Evolutionary conservation across 164 flowering plant genomes (phyloP).

Genomic region (Vitis amurensis): DNA sequence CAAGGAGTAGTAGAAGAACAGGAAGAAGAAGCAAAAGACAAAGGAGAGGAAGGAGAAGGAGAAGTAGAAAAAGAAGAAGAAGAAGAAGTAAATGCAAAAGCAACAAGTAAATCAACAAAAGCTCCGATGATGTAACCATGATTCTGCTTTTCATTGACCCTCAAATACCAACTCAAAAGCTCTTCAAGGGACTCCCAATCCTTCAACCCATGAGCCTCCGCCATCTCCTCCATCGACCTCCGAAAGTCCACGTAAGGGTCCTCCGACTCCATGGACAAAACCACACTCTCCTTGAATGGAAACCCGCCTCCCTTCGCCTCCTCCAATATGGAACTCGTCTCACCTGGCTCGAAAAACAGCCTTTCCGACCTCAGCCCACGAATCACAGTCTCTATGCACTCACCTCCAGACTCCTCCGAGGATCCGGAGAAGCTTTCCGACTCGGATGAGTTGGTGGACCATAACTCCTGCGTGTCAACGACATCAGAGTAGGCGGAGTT

Average conservation of each 20-base stretch:
- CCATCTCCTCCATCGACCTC: conserved; percentile 88
- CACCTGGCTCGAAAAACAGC: conserved; percentile 67
- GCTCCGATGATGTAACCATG: conserved; percentile 75
- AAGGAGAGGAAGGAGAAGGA: conserved; percentile 8
- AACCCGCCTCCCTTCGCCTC: conserved; percentile 29
- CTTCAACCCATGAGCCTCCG: conserved; percentile 63
- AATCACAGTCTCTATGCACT: conserved; percentile 34
- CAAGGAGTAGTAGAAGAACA: conserved; percentile 22
- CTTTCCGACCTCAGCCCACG: conserved; percentile 57
- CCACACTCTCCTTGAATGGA: conserved; percentile 51
- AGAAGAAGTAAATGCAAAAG: conserved; percentile 30
- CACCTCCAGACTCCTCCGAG: conserved; percentile 25
- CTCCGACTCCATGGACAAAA: conserved; percentile 61
- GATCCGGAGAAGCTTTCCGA: conserved; percentile 36
- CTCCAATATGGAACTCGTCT: conserved; percentile 56
- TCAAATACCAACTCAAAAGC: conserved; percentile 69
- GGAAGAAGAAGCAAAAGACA: conserved; percentile 20
- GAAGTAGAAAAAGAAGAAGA: not conserved
- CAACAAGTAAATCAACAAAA: conserved; percentile 73
- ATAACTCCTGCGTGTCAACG: conserved; percentile 27
- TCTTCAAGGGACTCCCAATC: conserved; percentile 75
- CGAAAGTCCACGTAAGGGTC: conserved; percentile 74
- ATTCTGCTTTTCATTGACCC: conserved; percentile 54
- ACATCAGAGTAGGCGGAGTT: conserved; percentile 39
- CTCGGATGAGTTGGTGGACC: conserved; percentile 43